Evolutionary conservation across 176 grass and related monocot species (phyloP), one percentile per base, ranked within the genome.

Genomic region (Typha latifolia): DNA sequence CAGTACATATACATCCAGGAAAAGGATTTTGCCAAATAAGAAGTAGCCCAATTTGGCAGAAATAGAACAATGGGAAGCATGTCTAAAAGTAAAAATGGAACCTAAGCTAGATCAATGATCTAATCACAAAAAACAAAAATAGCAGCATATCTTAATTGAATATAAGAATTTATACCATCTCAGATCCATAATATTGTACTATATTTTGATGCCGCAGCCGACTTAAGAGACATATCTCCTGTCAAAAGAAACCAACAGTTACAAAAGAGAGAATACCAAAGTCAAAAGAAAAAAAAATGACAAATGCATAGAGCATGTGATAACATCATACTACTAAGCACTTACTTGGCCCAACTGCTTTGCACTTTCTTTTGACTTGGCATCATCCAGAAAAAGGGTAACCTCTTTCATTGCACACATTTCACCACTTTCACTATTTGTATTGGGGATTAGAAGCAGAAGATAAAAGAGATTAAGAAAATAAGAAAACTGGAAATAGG

Each of bases 371-470:
- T 84, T 93, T 78, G 94, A 99, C 74, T 99, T 99, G 23, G 89
- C 77, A 73, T 99, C 94, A 85, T 99, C 94, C 78, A 84, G 80
- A 81, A 99, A 99, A 80, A 97, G 89, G 27, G 89, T 97, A 74
- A 97, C 94, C 78, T 97, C 94, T 77, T 97, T 97, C 94, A 97
- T 97, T 73, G 89, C 94, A 69, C 94, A 93, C 94, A 97, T 97
- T 86, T 93, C 83, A 66, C 94, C 94, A 79, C 77, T 92, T 79
- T 93, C 94, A 77, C 94, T 97, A 70, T 69, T 49, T 69, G 43
- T 24, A 22, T 79, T 65, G 61, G 29, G 14, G 16, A 59, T 16
- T 16, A 20, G 65, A 65, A 84, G 21, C n/a, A 67, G 64, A 81
- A 72, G 10, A 75, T 49, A 82, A 71, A 27, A 10, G 56, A 67